phyloP scores from a whole-genome alignment of 1,284 basidiomycete species.

The Pseudozyma hubeiensis region DNA sequence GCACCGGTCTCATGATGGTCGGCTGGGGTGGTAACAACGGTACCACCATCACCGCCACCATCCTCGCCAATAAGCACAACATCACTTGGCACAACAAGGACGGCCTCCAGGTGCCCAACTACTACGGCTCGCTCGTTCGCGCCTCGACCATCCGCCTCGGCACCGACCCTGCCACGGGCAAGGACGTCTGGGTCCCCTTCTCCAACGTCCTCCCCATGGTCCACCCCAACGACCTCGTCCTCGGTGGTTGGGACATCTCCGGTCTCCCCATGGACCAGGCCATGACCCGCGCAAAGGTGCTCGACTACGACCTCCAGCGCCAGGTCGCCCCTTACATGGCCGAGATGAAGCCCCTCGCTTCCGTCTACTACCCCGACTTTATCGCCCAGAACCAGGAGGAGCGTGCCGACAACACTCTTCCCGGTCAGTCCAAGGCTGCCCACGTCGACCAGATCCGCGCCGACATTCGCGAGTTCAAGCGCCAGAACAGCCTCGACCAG shows the following conservation, averaged over 20 bases:
- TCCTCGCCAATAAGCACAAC: conserved; percentile 95
- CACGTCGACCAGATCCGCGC: conserved; percentile 92
- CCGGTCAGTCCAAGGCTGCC: conserved; percentile 84
- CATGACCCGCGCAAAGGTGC: conserved; percentile 91
- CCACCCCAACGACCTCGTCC: conserved; percentile 95
- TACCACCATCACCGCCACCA: conserved; percentile 90
- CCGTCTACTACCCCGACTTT: conserved; percentile 78
- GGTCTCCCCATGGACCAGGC: conserved; percentile 85
- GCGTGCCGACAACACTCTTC: conserved; percentile 90
- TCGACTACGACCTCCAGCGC: conserved; percentile 96
- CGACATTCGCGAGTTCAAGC: conserved; percentile 94
- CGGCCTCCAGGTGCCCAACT: conserved; percentile 93
- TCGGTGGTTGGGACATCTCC: conserved; percentile 98
- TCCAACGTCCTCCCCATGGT: conserved; percentile 97
- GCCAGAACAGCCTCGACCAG: conserved; percentile 80
- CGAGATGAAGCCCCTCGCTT: conserved; percentile 85
- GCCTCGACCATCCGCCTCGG: conserved; percentile 95
- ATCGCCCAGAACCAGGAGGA: conserved; percentile 98
- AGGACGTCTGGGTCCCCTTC: conserved; percentile 92
- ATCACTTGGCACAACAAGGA: conserved; percentile 95
- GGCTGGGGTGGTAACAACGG: conserved; percentile 98
- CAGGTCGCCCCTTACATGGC: conserved; percentile 90
- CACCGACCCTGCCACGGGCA: conserved; percentile 81
- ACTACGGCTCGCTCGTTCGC: conserved; percentile 79
- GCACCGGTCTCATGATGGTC: conserved; percentile 96